Evolutionary conservation across 352 stramenopile species (phyloP), one percentile per base, ranked within the genome.

Genomic region (Phytophthora kernoviae): DNA sequence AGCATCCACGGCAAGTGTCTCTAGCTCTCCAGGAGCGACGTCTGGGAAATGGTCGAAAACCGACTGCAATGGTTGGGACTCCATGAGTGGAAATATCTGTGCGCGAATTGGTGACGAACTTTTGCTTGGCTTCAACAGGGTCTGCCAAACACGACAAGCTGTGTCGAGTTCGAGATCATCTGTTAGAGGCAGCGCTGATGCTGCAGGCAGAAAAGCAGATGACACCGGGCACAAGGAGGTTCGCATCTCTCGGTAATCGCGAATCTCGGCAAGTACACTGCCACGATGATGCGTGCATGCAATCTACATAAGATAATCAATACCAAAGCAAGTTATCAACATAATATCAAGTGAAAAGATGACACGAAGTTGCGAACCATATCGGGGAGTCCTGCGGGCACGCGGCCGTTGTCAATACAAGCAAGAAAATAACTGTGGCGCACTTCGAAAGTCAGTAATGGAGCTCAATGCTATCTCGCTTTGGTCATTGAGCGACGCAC

Each of bases 371-470:
- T 42, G 42, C 73, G 4, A 53, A 90, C 81, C 76, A 88, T 62
- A 39, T 90, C 79, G 3, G 62, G 51, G 24, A 90, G 66, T 36
- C 81, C 81, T 52, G 87, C 81, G 2, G 78, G 81, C 17, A 88
- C 50, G 12, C 54, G 53, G 32, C 81, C 81, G 32, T 75, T 61
- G 62, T 84, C 72, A 1, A 90, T 67, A 22, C 76, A 86, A 1
- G 74, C 69, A 21, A 90, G 58, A 63, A 90, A 88, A 59, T 88
- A 90, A 41, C 80, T 90, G 46, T 32, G 56, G 44, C 27, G 49
- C 24, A 32, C 15, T 18, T 24, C 26, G 17, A 40, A 39, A n/a
- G 52, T 70, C 51, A 49, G 20, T 40, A 49, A 56, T 61, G 52
- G 48, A 27, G 41, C 18, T 45, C 30, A 68, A 54, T 21, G 24